phyloP scores from a whole-genome alignment of 2,329 filamentous ascomycete species.

The Beauveria pseudobassiana region DNA sequence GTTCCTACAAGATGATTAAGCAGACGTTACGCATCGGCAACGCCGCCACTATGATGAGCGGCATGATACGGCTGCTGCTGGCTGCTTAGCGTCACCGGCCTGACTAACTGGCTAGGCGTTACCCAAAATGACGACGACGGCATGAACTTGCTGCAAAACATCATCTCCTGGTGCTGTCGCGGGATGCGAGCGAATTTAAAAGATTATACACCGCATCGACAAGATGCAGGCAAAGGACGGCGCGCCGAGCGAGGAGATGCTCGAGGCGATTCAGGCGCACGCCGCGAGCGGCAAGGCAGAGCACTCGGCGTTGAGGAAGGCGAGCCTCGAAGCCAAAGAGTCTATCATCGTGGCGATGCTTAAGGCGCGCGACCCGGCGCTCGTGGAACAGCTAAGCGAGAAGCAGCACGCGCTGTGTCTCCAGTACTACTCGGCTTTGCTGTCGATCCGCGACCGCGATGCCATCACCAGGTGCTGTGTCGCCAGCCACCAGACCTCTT shows the following conservation, averaged over 20 bases:
- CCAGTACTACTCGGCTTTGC: slow-evolving; percentile 63
- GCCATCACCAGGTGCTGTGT: slow-evolving; percentile 62
- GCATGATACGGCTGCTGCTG: slow-evolving; percentile 63
- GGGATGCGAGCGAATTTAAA: slow-evolving; percentile 68
- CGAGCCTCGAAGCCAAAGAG: slow-evolving; percentile 40
- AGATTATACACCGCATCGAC: slow-evolving; percentile 56
- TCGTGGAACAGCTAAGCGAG: slow-evolving; percentile 43
- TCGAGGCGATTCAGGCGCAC: slow-evolving; percentile 53
- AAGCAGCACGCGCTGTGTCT: slow-evolving; percentile 56
- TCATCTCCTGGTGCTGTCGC: slow-evolving; percentile 67
- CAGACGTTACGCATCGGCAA: slow-evolving; percentile 72
- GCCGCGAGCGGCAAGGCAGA: slow-evolving; percentile 43
- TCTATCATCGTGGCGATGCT: slow-evolving; percentile 66
- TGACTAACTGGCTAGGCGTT: slow-evolving; percentile 74
- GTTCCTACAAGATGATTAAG: slow-evolving; percentile 62
- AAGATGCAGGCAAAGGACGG: slow-evolving; percentile 39
- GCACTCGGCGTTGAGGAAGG: slow-evolving; percentile 51
- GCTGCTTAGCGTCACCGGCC: slow-evolving; percentile 62
- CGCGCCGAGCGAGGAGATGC: slow-evolving; percentile 49
- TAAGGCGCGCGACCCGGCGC: slow-evolving; percentile 38
- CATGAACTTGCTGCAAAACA: slow-evolving; percentile 73
- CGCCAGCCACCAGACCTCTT: slow-evolving; percentile 62
- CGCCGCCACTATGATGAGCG: slow-evolving; percentile 73
- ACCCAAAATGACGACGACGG: slow-evolving; percentile 66
- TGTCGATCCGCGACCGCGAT: slow-evolving; percentile 67